Evolutionary conservation across 202 grass and related monocot genomes (phyloP).

Genomic region (Brachypodium distachyon): DNA sequence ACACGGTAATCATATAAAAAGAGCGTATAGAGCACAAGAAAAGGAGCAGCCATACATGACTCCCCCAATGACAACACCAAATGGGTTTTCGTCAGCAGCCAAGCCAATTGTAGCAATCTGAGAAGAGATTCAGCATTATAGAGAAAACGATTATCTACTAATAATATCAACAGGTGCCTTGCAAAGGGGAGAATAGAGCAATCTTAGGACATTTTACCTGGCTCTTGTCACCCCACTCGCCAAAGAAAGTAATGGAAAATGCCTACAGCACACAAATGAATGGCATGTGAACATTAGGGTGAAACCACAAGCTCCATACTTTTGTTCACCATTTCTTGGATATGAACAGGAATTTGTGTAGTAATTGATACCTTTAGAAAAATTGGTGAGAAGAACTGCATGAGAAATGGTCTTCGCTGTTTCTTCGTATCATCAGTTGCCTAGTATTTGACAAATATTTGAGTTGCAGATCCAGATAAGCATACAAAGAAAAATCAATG

Average conservation of each 20-base stretch:
- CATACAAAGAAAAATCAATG: not conserved
- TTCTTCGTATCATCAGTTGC: conserved; percentile 82
- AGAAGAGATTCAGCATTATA: not conserved
- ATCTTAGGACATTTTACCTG: conserved; percentile 49
- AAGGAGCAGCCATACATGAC: conserved; percentile 46
- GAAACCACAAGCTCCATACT: not conserved
- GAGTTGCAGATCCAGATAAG: conserved; percentile 3
- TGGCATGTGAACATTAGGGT: conserved; percentile 2
- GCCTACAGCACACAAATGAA: conserved; percentile 50
- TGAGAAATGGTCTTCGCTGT: conserved; percentile 62
- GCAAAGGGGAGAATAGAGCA: conserved; percentile 1
- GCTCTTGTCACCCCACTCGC: conserved; percentile 99
- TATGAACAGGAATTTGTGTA: not conserved
- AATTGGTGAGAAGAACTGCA: conserved; percentile 93
- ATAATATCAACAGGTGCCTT: not conserved
- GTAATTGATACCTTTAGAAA: conserved; percentile 84
- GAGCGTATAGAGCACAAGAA: not conserved
- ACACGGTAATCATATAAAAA: not conserved
- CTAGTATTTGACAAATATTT: conserved; percentile 33
- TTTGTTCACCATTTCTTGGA: not conserved
- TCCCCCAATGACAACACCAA: conserved; percentile 95
- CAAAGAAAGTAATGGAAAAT: conserved; percentile 99
- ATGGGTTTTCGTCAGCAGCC: conserved; percentile 88
- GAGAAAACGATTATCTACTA: not conserved
- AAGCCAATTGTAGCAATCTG: conserved; percentile 98